Evolutionary conservation across 306 rosid species (phyloP).

Genomic region (Pachyrhizus erosus): DNA sequence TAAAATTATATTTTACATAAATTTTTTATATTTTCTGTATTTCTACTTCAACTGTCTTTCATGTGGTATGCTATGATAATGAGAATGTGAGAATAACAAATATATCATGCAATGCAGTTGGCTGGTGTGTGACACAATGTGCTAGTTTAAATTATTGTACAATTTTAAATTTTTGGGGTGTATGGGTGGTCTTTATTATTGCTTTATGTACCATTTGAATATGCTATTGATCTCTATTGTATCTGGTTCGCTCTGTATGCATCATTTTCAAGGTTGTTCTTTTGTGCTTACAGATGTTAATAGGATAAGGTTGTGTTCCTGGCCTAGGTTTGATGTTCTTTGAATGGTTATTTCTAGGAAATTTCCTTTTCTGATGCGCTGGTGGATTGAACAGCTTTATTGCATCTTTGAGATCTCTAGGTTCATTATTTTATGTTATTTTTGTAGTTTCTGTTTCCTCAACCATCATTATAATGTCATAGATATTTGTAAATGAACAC

Average conservation of each 20-base stretch:
- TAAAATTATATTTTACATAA: slow-evolving; percentile 10
- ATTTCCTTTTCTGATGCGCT: slow-evolving; percentile 7
- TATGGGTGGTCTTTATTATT: background rate
- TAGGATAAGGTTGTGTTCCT: background rate
- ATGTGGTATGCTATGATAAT: slow-evolving; percentile 9
- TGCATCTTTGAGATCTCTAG: slow-evolving; percentile 17
- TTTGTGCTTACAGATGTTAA: slow-evolving; percentile 18
- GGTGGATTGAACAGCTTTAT: background rate
- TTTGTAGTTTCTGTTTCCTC: slow-evolving; percentile 20
- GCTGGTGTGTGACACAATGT: slow-evolving; percentile 26
- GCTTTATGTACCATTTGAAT: background rate
- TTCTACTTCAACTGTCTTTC: slow-evolving; percentile 32
- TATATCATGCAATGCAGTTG: background rate
- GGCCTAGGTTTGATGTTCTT: background rate
- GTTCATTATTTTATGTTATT: background rate
- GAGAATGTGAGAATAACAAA: slow-evolving; percentile 9
- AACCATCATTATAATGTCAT: background rate
- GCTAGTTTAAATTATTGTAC: slow-evolving; percentile 19
- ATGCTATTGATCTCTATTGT: background rate
- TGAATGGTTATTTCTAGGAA: slow-evolving; percentile 26
- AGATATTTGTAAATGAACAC: background rate
- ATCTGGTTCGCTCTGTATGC: background rate
- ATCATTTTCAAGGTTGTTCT: background rate
- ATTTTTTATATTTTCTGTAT: slow-evolving; percentile 30
- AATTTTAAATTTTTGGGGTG: background rate